phyloP scores from a whole-genome alignment of 2,329 filamentous ascomycete species.

The Stemphylium vesicarium region DNA sequence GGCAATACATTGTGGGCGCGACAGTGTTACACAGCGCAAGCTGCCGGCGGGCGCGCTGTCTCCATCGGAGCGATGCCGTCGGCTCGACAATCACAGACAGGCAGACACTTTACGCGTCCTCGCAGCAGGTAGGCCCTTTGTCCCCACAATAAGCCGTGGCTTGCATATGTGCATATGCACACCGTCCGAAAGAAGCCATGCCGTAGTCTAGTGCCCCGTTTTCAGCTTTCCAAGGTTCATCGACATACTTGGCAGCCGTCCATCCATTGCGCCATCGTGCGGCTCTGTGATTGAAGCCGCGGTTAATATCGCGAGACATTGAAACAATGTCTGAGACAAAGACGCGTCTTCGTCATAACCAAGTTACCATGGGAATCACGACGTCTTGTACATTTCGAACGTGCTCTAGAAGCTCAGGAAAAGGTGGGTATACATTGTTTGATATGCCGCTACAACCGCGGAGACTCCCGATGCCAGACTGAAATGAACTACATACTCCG shows the following conservation, averaged over 20 bases:
- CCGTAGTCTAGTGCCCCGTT: not conserved
- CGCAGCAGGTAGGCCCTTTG: conserved; percentile 5
- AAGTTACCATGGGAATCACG: not conserved
- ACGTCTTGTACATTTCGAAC: not conserved
- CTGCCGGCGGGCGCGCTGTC: not conserved
- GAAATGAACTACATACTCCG: not conserved
- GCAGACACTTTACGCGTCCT: conserved; percentile 13
- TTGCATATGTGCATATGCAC: conserved; percentile 9
- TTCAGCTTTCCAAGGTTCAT: not conserved
- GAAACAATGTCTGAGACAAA: not conserved
- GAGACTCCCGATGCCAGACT: conserved; percentile 7
- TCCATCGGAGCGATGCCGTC: conserved; percentile 1
- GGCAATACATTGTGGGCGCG: too few species aligned
- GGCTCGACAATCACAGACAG: not conserved
- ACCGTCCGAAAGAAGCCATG: not conserved
- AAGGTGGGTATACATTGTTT: conserved; percentile 18
- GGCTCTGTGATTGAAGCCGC: not conserved
- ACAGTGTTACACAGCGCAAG: too few species aligned
- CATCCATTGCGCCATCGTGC: conserved; percentile 4
- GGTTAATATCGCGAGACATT: not conserved
- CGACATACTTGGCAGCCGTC: not conserved
- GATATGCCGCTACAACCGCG: conserved; percentile 11
- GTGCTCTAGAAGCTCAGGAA: conserved; percentile 8
- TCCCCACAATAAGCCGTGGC: conserved; percentile 10
- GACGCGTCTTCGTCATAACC: not conserved